A percentile compares a stretch with the other conserved stretches of the same genome.
Conservation (phyloP, 768 basidiomycete species). For the Agrocybe praecox region DNA sequence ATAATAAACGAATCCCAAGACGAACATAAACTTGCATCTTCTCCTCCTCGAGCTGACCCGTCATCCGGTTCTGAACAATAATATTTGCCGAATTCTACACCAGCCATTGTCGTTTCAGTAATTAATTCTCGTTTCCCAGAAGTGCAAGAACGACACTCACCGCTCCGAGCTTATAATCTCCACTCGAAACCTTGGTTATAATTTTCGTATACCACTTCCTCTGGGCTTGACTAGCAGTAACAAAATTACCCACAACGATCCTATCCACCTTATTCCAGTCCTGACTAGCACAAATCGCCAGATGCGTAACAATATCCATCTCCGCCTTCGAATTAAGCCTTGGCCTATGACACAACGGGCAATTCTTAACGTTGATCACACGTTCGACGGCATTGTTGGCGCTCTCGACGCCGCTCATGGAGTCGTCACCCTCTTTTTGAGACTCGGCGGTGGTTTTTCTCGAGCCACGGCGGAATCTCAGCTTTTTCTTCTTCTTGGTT, state of each 20-base stretch:
- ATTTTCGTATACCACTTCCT: slow-evolving; percentile 96
- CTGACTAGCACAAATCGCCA: slow-evolving; percentile 93
- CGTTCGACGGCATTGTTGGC: slow-evolving; percentile 55
- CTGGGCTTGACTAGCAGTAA: slow-evolving; percentile 93
- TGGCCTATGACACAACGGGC: slow-evolving; percentile 91
- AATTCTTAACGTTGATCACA: slow-evolving; percentile 93
- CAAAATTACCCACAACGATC: slow-evolving; percentile 93
- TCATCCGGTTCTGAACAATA: slow-evolving; percentile 92
- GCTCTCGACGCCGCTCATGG: slow-evolving; percentile 5
- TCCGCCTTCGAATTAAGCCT: slow-evolving; percentile 86
- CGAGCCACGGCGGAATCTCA: slow-evolving; percentile 11
- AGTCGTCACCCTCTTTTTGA: slow-evolving; percentile 9
- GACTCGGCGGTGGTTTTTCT: slow-evolving; percentile 21
- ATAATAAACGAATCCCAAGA: slow-evolving; percentile 88
- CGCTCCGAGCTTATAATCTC: slow-evolving; percentile 89
- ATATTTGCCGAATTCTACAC: slow-evolving; percentile 94
- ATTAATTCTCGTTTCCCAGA: neutral
- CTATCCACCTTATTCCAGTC: slow-evolving; percentile 91
- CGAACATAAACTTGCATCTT: slow-evolving; percentile 97
- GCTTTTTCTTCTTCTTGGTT: slow-evolving; percentile 19
- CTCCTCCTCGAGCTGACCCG: slow-evolving; percentile 93
- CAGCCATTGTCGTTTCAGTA: neutral
- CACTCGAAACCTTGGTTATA: slow-evolving; percentile 81
- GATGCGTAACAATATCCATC: slow-evolving; percentile 92
- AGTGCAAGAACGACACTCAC: slow-evolving; percentile 31